These are phyloP conservation scores for Petunia hybrid DNA, from an alignment of 305 asterid species.

Conservation along the genomic window DNA sequence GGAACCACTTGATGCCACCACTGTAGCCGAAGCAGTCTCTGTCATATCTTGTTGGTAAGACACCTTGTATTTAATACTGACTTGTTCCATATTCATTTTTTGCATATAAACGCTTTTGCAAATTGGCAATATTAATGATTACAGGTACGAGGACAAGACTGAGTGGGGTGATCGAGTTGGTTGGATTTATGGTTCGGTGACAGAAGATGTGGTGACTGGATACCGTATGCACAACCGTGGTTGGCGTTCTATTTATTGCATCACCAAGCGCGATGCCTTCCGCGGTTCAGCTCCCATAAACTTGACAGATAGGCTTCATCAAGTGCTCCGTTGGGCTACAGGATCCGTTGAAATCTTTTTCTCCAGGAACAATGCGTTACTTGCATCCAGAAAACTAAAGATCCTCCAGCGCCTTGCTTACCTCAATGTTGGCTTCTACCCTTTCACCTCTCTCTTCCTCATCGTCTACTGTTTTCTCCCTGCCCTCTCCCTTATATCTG, in stretches of 20 bases:
- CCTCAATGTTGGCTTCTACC: constrained; percentile 57
- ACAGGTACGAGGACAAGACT: constrained; percentile 58
- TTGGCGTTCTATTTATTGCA: constrained; percentile 60
- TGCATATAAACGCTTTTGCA: not conserved
- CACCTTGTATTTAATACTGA: not conserved
- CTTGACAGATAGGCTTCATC: constrained; percentile 59
- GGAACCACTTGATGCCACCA: constrained; percentile 60
- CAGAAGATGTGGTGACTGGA: constrained; percentile 61
- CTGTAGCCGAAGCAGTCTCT: constrained; percentile 61
- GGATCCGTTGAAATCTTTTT: constrained; percentile 66
- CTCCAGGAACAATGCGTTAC: constrained; percentile 55
- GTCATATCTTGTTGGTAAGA: constrained; percentile 62
- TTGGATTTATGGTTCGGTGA: constrained; percentile 59
- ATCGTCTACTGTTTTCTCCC: constrained; percentile 63
- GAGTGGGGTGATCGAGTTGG: constrained; percentile 67
- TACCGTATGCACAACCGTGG: constrained; percentile 65
- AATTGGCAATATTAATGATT: not conserved
- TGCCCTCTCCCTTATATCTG: constrained; percentile 59
- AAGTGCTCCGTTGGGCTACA: constrained; percentile 62
- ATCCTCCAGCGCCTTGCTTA: constrained; percentile 58
- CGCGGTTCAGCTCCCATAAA: constrained; percentile 63
- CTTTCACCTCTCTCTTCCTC: constrained; percentile 60
- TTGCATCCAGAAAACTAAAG: constrained; percentile 43
- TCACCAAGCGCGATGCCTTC: constrained; percentile 57
- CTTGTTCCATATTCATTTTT: not conserved